Percentiles rank a stretch among this genome's conserved stretches.
These are phyloP conservation scores for Penicillium canariense DNA, from an alignment of 495 filamentous ascomycete species.

Conservation along the genomic window DNA sequence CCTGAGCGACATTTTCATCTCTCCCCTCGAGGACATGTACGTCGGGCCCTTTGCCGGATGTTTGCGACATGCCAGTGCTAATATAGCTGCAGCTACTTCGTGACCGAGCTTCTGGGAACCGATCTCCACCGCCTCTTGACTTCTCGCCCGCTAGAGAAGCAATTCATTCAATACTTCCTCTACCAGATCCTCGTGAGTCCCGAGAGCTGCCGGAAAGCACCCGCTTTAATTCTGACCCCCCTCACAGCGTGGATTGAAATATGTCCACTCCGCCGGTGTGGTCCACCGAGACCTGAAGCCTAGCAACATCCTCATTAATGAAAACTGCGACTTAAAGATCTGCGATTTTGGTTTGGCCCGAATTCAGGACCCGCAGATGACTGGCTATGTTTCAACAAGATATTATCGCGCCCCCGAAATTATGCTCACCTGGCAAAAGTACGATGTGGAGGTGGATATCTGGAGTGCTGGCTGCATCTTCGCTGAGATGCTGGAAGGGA, in stretches of 20 bases:
- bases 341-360: slow-evolving; percentile 97
- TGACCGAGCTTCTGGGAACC: slow-evolving; percentile 95
- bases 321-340: slow-evolving; percentile 99
- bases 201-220: neutral
- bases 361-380: slow-evolving; percentile 99
- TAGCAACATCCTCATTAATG: slow-evolving; percentile 98
- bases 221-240: slow-evolving; percentile 27
- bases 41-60: slow-evolving; percentile 24
- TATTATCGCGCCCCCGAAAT: slow-evolving; percentile 99
- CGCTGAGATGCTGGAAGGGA: slow-evolving; percentile 98
- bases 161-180: slow-evolving; percentile 99
- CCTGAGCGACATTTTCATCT: slow-evolving; percentile 99
- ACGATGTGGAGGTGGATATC: slow-evolving; percentile 98
- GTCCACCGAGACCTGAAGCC: slow-evolving; percentile 97
- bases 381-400: slow-evolving; percentile 95
- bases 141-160: slow-evolving; percentile 93
- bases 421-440: slow-evolving; percentile 99
- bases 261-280: slow-evolving; percentile 97
- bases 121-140: slow-evolving; percentile 95
- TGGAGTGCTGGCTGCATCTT: slow-evolving; percentile 99
- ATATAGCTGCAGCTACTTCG: slow-evolving; percentile 71
- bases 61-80: slow-evolving; percentile 20
- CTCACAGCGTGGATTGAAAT: slow-evolving; percentile 88
- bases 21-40: slow-evolving; percentile 96
- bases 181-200: slow-evolving; percentile 88